These are phyloP conservation scores for Rhizomucor pusillus DNA, from an alignment of 371 early-diverging fungal genomes.

Conservation along the genomic window DNA sequence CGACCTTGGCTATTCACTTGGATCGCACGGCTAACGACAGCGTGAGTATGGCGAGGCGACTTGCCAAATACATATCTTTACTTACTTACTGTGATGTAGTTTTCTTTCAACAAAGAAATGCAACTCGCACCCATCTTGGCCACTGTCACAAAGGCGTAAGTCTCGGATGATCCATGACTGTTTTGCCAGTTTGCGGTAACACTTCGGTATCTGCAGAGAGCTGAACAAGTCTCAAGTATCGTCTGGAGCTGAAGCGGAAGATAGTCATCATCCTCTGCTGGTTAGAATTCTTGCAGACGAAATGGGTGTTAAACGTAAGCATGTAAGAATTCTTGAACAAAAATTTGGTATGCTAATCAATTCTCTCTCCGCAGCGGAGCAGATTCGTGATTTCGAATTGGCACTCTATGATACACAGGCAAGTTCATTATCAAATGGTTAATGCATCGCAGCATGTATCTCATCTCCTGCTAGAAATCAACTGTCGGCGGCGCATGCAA, in stretches of 20 bases:
- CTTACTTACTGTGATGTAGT: conserved; percentile 22
- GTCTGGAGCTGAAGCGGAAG: conserved; percentile 27
- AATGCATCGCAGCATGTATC: background rate
- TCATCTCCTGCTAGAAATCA: conserved; percentile 24
- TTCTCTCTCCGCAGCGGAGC: conserved; percentile 36
- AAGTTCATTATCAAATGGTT: background rate
- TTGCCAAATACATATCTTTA: background rate
- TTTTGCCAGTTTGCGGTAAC: too few species aligned
- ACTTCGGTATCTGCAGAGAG: conserved; percentile 25
- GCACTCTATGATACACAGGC: conserved; percentile 78
- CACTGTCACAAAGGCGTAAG: conserved; percentile 69
- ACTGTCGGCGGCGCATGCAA: conserved; percentile 85
- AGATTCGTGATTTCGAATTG: conserved; percentile 93
- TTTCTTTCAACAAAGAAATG: conserved; percentile 93
- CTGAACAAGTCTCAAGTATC: conserved; percentile 18
- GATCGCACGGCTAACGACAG: conserved; percentile 79
- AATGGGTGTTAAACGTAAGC: conserved; percentile 64
- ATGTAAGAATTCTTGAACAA: too few species aligned
- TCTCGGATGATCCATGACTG: background rate
- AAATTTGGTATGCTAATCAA: too few species aligned
- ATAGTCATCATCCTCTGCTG: conserved; percentile 76
- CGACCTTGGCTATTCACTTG: conserved; percentile 95
- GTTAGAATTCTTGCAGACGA: conserved; percentile 72
- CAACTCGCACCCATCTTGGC: conserved; percentile 91
- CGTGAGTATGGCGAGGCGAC: conserved; percentile 12